phyloP scores from a whole-genome alignment of 2,329 filamentous ascomycete species.

The Emmonsiellopsis sp. region DNA sequence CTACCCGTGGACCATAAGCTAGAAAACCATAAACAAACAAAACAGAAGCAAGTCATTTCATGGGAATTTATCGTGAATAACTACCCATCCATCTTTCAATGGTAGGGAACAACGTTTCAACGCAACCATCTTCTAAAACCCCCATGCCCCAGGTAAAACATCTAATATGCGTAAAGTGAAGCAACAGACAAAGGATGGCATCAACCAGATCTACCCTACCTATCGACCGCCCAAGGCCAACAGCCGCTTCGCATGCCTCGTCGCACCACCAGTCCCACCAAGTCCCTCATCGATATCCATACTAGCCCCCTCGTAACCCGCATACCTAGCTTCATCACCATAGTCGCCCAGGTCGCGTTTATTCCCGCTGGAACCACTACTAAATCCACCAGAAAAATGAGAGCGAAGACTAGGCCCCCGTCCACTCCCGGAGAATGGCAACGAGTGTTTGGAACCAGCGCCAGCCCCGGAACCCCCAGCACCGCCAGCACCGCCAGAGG shows the following conservation, averaged over 20 bases:
- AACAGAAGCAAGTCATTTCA: too few relatives aligned
- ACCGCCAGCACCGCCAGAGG: slow-evolving; percentile 7
- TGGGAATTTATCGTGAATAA: background rate
- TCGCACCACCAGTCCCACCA: slow-evolving; percentile 9
- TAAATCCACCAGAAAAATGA: slow-evolving; percentile 3
- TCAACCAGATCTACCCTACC: background rate
- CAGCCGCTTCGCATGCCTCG: slow-evolving; percentile 28
- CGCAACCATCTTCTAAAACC: too few relatives aligned
- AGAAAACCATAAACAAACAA: too few relatives aligned
- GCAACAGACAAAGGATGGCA: background rate
- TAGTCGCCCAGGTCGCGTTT: slow-evolving; percentile 13
- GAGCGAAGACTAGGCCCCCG: slow-evolving; percentile 1
- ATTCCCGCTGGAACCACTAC: slow-evolving; percentile 7
- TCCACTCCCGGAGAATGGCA: slow-evolving; percentile 6
- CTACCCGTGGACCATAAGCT: too few relatives aligned
- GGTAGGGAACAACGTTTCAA: too few relatives aligned
- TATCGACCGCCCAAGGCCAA: slow-evolving; percentile 25
- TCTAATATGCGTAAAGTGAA: background rate
- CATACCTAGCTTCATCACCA: slow-evolving; percentile 8
- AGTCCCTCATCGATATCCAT: slow-evolving; percentile 32
- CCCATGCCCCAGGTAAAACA: background rate
- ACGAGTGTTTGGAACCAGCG: slow-evolving; percentile 11
- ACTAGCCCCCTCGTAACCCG: slow-evolving; percentile 13
- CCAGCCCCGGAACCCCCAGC: slow-evolving; percentile 18
- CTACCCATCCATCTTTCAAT: too few relatives aligned